These are phyloP conservation scores for Xylaria digitata DNA, from an alignment of 2,329 filamentous ascomycete genomes.

Conservation along the genomic window DNA sequence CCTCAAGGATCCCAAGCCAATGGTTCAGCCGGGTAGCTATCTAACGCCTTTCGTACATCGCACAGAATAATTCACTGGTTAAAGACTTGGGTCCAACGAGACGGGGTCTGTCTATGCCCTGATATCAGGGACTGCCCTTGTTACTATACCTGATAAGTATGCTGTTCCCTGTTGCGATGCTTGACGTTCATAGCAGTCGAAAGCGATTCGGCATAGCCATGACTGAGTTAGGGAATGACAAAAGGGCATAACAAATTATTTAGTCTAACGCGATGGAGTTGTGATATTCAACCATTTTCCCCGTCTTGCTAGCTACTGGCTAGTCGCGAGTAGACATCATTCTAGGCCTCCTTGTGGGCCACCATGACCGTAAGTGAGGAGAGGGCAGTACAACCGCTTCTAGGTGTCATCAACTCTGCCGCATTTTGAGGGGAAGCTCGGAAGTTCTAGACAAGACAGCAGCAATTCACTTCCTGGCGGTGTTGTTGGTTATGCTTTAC, in stretches of 20 bases:
- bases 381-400: conserved; percentile 18
- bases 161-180: conserved; percentile 35
- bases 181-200: conserved; percentile 10
- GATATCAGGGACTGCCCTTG: conserved; percentile 33
- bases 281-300: conserved; percentile 39
- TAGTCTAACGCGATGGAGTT: conserved; percentile 41
- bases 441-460: conserved; percentile 9
- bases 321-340: conserved; percentile 41
- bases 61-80: conserved; percentile 40
- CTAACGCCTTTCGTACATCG: conserved; percentile 39
- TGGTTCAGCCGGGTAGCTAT: conserved; percentile 40
- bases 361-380: conserved; percentile 41
- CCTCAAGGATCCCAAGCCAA: conserved; percentile 44
- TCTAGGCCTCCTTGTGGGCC: conserved; percentile 40
- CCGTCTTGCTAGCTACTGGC: conserved; percentile 40
- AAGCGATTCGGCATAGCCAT: conserved; percentile 3
- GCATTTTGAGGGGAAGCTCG: conserved; percentile 1
- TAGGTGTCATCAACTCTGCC: conserved; percentile 20
- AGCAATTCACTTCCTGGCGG: conserved; percentile 10
- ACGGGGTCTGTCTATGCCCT: conserved; percentile 37
- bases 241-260: conserved; percentile 37
- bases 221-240: conserved; percentile 29
- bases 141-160: conserved; percentile 34
- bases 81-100: conserved; percentile 36
- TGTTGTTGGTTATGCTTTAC: conserved; percentile 2